Conservation (phyloP, 441 rosid species). For the Syzygium malaccense region DNA sequence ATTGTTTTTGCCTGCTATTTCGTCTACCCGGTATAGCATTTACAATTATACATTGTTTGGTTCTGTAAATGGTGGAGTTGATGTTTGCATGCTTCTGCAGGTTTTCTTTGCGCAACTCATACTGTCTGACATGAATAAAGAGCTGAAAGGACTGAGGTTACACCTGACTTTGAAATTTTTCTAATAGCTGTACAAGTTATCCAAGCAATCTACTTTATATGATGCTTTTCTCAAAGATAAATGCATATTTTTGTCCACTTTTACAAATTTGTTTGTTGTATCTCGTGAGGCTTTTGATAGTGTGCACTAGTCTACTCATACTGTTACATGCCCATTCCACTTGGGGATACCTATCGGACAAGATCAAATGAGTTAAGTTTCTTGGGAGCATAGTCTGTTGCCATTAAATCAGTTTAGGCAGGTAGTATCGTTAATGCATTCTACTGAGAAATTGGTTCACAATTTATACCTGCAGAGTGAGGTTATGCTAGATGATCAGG, state of each 20-base stretch:
- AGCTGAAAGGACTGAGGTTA: constrained; percentile 92
- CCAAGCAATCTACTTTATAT: background rate
- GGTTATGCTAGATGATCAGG: background rate
- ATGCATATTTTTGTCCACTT: background rate
- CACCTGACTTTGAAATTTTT: constrained; percentile 2
- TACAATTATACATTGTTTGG: background rate
- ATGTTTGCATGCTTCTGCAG: constrained; percentile 37
- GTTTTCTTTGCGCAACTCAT: constrained; percentile 96
- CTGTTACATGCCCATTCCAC: background rate
- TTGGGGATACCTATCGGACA: background rate
- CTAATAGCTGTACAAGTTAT: background rate
- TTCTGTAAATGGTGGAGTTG: constrained; percentile 7
- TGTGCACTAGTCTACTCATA: background rate
- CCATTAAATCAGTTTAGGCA: background rate
- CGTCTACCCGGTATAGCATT: background rate
- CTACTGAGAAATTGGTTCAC: background rate
- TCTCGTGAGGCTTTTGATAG: background rate
- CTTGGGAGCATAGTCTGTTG: background rate
- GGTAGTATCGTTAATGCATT: background rate
- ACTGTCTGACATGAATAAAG: constrained; percentile 93
- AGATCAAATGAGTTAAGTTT: background rate
- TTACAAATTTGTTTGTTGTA: background rate
- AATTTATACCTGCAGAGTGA: background rate
- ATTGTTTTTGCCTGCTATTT: background rate
- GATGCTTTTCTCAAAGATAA: background rate